Percentiles rank a stretch among this genome's conserved stretches.
Evolutionary conservation across 169 alveolate genomes (phyloP).

Genomic region (Theileria orientalis): DNA sequence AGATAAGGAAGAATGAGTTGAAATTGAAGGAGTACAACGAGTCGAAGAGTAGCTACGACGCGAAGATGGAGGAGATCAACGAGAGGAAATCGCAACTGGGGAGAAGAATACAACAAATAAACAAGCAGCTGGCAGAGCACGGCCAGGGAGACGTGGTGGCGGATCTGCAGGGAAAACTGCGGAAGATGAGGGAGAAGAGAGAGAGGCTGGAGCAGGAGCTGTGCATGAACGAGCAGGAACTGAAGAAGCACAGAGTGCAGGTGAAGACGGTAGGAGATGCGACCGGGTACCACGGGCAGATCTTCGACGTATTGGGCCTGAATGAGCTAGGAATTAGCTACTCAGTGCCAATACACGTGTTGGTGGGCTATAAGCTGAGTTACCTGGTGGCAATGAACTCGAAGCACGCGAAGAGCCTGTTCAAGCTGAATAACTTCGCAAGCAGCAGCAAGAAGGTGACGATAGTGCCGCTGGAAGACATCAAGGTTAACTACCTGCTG

Average conservation of each 20-base stretch:
- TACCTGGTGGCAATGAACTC: constrained; percentile 68
- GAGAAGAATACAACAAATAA: neutral
- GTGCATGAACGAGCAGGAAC: neutral
- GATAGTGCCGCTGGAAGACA: constrained; percentile 71
- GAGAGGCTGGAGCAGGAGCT: neutral
- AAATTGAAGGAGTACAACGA: neutral
- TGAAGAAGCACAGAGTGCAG: constrained; percentile 3
- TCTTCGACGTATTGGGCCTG: constrained; percentile 62
- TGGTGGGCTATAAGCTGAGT: constrained; percentile 65
- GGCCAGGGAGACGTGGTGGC: neutral
- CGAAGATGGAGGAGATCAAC: neutral
- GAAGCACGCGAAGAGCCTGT: constrained; percentile 62
- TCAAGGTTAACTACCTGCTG: constrained; percentile 54
- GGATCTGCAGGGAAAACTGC: neutral
- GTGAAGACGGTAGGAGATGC: constrained; percentile 14
- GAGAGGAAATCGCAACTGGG: neutral
- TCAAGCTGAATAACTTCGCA: constrained; percentile 65
- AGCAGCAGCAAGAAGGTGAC: constrained; percentile 61
- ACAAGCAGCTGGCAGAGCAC: neutral
- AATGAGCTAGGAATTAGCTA: constrained; percentile 36
- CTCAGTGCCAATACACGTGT: constrained; percentile 69
- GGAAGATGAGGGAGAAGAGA: neutral
- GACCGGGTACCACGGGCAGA: constrained; percentile 64
- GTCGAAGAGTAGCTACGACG: neutral
- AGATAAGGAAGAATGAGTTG: neutral